Conservation (phyloP, 352 stramenopile species). For the Phytophthora boehmeriae region DNA sequence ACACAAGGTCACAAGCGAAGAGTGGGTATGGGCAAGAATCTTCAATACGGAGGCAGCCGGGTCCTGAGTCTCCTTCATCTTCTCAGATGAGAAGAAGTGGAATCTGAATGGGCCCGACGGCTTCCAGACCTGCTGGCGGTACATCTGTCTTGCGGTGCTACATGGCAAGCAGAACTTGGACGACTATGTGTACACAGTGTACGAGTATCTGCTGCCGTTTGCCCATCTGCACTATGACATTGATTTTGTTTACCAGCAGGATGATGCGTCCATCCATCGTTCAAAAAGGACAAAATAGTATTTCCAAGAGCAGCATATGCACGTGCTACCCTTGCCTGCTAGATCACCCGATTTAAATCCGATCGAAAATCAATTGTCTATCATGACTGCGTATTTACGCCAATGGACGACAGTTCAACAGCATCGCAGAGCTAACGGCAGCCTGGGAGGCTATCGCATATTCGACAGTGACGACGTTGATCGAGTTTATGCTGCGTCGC, state of each 20-base stretch:
- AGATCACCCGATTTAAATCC: not conserved
- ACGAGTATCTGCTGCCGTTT: too few species aligned
- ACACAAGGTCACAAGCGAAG: not conserved
- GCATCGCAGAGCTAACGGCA: too few species aligned
- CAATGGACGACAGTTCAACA: not conserved
- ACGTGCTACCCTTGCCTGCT: not conserved
- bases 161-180: too few species aligned
- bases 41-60: too few species aligned
- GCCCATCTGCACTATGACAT: too few species aligned
- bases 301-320: not conserved
- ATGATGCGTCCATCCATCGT: not conserved
- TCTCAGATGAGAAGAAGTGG: too few species aligned
- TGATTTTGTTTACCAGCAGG: too few species aligned
- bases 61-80: too few species aligned
- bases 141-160: too few species aligned
- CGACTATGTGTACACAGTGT: too few species aligned
- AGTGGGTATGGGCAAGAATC: not conserved
- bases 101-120: too few species aligned
- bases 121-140: too few species aligned
- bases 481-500: not conserved
- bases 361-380: constrained; percentile 2
- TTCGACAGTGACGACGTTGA: not conserved
- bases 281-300: not conserved
- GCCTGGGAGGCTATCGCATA: not conserved
- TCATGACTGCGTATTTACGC: not conserved